phyloP scores from a whole-genome alignment of 2,329 filamentous ascomycete species.

The Neofusicoccum kwambonambiense region DNA sequence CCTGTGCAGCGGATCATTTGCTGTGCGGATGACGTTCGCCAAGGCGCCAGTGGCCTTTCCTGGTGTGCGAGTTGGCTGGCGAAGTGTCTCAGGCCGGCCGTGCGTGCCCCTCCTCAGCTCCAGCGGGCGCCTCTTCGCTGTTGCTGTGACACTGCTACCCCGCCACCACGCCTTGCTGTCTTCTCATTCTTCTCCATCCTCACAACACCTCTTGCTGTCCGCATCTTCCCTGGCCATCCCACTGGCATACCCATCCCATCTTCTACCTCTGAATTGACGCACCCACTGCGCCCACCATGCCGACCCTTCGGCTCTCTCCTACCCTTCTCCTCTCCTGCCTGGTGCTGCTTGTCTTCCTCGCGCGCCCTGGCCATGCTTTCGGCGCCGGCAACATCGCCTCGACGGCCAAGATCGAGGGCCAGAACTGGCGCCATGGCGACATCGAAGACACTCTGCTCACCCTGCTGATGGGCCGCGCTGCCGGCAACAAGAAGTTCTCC shows the following conservation, averaged over 20 bases:
- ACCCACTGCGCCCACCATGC: constrained; percentile 13
- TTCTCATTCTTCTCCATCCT: background rate
- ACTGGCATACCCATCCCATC: background rate
- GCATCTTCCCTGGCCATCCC: constrained; percentile 21
- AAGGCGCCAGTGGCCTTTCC: background rate
- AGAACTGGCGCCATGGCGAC: constrained; percentile 70
- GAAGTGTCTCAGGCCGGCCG: too few species aligned
- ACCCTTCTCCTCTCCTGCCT: constrained; percentile 41
- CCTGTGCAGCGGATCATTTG: background rate
- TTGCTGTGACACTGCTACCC: background rate
- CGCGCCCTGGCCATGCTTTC: constrained; percentile 71
- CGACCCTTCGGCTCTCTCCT: constrained; percentile 23
- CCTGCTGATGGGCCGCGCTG: constrained; percentile 54
- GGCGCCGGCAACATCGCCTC: constrained; percentile 87
- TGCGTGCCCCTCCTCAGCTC: background rate
- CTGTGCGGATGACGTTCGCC: background rate
- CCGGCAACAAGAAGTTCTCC: constrained; percentile 72
- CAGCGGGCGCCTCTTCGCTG: background rate
- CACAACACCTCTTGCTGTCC: background rate
- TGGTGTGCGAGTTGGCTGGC: background rate
- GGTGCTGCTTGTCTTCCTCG: constrained; percentile 59
- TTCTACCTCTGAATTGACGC: constrained; percentile 1
- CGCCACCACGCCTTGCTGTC: background rate
- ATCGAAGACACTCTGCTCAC: constrained; percentile 87
- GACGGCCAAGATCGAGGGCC: constrained; percentile 75